phyloP scores from a whole-genome alignment of 345 rosid genomes.

The Barbarea vulgaris region DNA sequence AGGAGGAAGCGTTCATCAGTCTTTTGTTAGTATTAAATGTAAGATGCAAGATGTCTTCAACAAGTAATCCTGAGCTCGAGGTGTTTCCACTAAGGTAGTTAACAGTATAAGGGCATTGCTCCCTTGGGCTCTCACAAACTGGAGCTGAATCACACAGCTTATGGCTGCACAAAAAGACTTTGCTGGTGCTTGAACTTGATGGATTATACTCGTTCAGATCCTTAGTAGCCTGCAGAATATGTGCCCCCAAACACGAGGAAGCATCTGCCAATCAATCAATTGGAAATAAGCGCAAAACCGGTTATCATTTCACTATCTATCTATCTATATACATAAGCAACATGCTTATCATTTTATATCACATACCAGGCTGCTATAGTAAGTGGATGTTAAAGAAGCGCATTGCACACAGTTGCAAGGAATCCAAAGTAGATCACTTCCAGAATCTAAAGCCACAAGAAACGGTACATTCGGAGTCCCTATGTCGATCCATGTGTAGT shows the following conservation, averaged over 20 bases:
- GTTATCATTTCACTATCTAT: slow-evolving; percentile 40
- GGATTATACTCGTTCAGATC: slow-evolving; percentile 77
- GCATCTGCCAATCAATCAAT: slow-evolving; percentile 99
- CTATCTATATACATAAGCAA: background rate
- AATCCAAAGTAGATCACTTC: slow-evolving; percentile 87
- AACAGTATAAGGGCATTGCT: slow-evolving; percentile 69
- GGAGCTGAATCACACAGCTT: slow-evolving; percentile 57
- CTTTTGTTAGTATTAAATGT: slow-evolving; percentile 44
- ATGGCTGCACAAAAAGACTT: slow-evolving; percentile 72
- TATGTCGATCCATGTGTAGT: slow-evolving; percentile 80
- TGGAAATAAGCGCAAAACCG: slow-evolving; percentile 82
- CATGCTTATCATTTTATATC: background rate
- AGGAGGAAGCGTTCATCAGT: slow-evolving; percentile 36
- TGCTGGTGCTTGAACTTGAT: slow-evolving; percentile 73
- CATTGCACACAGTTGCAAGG: slow-evolving; percentile 88
- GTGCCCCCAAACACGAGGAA: slow-evolving; percentile 88
- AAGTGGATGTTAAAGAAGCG: slow-evolving; percentile 66
- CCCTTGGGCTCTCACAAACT: slow-evolving; percentile 58
- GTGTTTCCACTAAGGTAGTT: slow-evolving; percentile 58
- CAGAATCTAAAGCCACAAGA: slow-evolving; percentile 83
- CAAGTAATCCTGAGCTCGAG: slow-evolving; percentile 81
- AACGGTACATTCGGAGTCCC: slow-evolving; percentile 80
- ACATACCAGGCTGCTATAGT: slow-evolving; percentile 69
- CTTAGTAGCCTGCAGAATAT: slow-evolving; percentile 92
- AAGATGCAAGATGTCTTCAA: slow-evolving; percentile 72